phyloP scores from a whole-genome alignment of 805 yeast genomes.

The Grigorovia jiainica region DNA sequence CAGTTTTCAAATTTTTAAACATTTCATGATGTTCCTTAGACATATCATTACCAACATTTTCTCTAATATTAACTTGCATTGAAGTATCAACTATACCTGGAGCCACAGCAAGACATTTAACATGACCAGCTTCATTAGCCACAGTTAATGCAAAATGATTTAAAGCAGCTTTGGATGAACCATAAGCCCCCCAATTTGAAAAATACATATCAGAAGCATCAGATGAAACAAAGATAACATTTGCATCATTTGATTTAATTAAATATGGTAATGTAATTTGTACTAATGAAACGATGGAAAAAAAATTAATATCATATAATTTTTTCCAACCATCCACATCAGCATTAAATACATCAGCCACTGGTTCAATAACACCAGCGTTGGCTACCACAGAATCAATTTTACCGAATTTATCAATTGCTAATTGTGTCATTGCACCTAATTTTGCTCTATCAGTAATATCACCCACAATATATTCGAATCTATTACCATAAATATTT shows the following conservation, averaged over 20 bases:
- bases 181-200: constrained; percentile 77
- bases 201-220: constrained; percentile 59
- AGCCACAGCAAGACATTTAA: constrained; percentile 56
- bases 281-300: constrained; percentile 59
- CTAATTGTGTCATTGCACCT: constrained; percentile 34
- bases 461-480: constrained; percentile 51
- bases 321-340: constrained; percentile 50
- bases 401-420: constrained; percentile 44
- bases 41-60: constrained; percentile 49
- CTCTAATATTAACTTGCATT: constrained; percentile 78
- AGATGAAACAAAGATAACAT: constrained; percentile 68
- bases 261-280: constrained; percentile 48
- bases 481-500: constrained; percentile 40
- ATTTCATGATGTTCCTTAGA: constrained; percentile 43
- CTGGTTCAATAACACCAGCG: constrained; percentile 82
- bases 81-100: constrained; percentile 91
- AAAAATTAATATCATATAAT: constrained; percentile 68
- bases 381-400: constrained; percentile 64
- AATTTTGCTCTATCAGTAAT: constrained; percentile 35
- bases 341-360: constrained; percentile 35
- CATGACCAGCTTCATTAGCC: constrained; percentile 54
- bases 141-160: constrained; percentile 65
- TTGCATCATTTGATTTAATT: constrained; percentile 43
- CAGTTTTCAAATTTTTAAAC: constrained; percentile 53
- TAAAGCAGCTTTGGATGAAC: constrained; percentile 82